Evolutionary conservation across 345 rosid species (phyloP), one percentile per base, ranked within the genome.

Genomic region (Conringia planisiliqua): DNA sequence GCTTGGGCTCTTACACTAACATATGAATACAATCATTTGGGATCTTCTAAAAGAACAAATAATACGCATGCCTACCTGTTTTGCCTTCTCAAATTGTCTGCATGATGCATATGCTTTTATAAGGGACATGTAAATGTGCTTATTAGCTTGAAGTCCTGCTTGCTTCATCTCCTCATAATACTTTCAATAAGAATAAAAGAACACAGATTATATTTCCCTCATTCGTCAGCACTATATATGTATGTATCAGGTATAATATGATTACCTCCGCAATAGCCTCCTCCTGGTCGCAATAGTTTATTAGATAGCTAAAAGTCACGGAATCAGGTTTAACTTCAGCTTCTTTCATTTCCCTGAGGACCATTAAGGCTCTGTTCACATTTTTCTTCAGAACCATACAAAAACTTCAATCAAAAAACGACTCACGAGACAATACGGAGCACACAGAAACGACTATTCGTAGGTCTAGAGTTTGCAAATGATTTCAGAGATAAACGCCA

Each of bases 71-170:
- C 51, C 57, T 84, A 95, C 99, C 93, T 82, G 86, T 71, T 89
- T 90, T 54, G 99, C 92, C 82, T 89, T 90, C 78, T 90, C 93
- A 83, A 87, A 79, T 43, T 84, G 88, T 56, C 96, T 86, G 70
- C 85, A 86, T 62, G 83, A 54, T 75, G 89, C 82, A 78, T 87
- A 90, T 71, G 96, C 96, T 83, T 75, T 86, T 63, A 94, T 79
- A 12, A 89, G 88, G 39, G 89, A 82, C 91, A 88, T 86, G 75
- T 58, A 90, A 38, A 85, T 68, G 11, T 83, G 75, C 86, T 87
- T 94, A 22, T 85, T 81, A 26, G 50, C 40, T 79, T 70, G 81
- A 74, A 86, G 22, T 77, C 87, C 83, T 11, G 78, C 56, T 65
- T 14, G 17, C 72, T 73, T 81, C 83, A 85, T 54, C 79, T 85